These are phyloP conservation scores for Torulaspora microellipsoides DNA, from an alignment of 805 yeast genomes.

Conservation along the genomic window DNA sequence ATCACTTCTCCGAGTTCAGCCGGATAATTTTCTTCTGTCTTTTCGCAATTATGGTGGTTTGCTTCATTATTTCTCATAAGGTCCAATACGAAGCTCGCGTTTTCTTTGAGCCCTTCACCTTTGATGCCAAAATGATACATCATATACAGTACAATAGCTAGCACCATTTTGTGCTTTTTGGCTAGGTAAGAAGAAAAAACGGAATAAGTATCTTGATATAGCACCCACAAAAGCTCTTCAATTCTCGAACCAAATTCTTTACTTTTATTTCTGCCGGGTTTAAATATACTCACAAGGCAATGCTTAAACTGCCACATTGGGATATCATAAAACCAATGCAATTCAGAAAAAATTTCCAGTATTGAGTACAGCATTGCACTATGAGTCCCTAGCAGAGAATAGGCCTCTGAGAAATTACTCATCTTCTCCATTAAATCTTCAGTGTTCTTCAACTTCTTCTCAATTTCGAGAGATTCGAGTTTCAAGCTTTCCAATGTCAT, in stretches of 20 bases:
- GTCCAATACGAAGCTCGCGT: background rate
- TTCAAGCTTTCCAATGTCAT: slow-evolving; percentile 62
- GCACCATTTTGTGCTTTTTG: slow-evolving; percentile 41
- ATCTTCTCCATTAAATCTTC: slow-evolving; percentile 50
- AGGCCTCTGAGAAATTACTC: slow-evolving; percentile 44
- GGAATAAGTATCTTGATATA: slow-evolving; percentile 47
- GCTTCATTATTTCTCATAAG: background rate
- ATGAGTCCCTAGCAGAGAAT: slow-evolving; percentile 50
- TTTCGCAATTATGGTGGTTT: background rate
- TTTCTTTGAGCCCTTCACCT: slow-evolving; percentile 11
- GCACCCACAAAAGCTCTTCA: slow-evolving; percentile 30
- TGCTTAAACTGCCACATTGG: slow-evolving; percentile 43
- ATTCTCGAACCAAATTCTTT: slow-evolving; percentile 22
- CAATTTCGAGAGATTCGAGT: slow-evolving; percentile 51
- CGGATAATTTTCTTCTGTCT: background rate
- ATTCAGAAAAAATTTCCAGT: slow-evolving; percentile 38
- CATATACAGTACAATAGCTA: slow-evolving; percentile 40
- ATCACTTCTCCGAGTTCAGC: background rate
- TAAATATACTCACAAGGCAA: slow-evolving; percentile 35
- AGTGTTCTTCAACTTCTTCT: slow-evolving; percentile 51
- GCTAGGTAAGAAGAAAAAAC: slow-evolving; percentile 45
- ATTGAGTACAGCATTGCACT: slow-evolving; percentile 49
- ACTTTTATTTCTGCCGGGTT: background rate
- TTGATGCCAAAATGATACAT: slow-evolving; percentile 13
- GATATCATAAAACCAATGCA: slow-evolving; percentile 57